Conservation (phyloP, 2,329 filamentous ascomycete genomes). For the Penicillium palitans region DNA sequence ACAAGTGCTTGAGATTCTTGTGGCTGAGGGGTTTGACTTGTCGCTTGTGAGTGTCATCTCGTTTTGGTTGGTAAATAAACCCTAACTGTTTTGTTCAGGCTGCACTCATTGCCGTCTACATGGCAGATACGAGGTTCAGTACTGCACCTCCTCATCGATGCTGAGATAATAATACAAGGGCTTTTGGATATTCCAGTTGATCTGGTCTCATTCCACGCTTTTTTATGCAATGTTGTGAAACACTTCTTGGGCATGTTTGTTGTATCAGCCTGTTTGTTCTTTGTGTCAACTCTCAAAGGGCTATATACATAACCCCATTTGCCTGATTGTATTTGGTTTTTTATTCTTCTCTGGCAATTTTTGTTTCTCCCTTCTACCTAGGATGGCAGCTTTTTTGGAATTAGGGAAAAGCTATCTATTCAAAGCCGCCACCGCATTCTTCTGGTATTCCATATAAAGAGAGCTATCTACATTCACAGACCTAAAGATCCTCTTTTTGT, state of each 20-base stretch:
- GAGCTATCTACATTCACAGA: too few relatives aligned
- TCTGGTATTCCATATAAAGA: background rate
- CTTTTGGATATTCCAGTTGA: background rate
- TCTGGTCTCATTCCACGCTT: background rate
- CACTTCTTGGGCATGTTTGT: background rate
- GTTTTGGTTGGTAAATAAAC: background rate
- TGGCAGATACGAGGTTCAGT: constrained; percentile 8
- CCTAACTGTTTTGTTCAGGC: background rate
- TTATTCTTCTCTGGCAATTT: background rate
- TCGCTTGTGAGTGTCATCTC: constrained; percentile 7
- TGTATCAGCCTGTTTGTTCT: background rate
- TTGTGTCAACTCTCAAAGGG: background rate
- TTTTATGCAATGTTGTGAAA: background rate
- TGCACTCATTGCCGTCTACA: constrained; percentile 4
- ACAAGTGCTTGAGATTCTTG: constrained; percentile 14
- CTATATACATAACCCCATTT: background rate
- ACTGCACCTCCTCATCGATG: background rate
- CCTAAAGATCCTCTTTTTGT: too few relatives aligned
- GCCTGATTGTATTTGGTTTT: background rate
- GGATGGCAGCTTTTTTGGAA: background rate
- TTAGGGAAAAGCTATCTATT: background rate
- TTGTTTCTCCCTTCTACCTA: background rate
- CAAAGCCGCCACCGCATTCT: background rate
- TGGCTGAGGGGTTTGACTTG: constrained; percentile 17
- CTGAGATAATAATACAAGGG: background rate